Evolutionary conservation across 768 basidiomycete genomes (phyloP), one percentile per base, ranked within the genome.

Genomic region (Suillus fuscotomentosus): DNA sequence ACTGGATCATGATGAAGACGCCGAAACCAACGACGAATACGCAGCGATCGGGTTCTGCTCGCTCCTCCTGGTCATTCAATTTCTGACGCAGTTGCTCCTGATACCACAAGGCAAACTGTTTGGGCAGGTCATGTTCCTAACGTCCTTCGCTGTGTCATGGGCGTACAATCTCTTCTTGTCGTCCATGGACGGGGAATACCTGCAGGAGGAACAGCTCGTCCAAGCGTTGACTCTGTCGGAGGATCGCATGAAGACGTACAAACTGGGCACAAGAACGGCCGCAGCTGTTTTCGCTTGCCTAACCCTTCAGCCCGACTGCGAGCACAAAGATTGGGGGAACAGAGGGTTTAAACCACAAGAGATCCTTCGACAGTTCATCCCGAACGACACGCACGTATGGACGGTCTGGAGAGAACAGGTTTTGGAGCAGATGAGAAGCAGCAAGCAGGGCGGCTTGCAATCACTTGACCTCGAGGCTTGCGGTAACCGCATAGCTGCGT

Each of bases 101-200:
- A 64, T 70, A 24, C 71, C 71, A 5, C 71, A 71, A 57, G 65
- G 69, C 31, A 60, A 22, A 11, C 66, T 72, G 6, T 71, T 72
- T 31, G 71, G 71, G 3, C 71, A 72, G 63, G 62, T 69, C 41
- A 64, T 72, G 66, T 72, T 72, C 63, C 61, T 72, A 20, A n/a
- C 57, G 6, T 62, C 69, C 20, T 64, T 72, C 34, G 71, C 62
- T 45, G 62, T 63, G 2, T 71, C 71, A 9, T 72, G 71, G 71
- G 45, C 51, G 6, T 70, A 72, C 64, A 72, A 72, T 51, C 61
- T 63, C 11, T 71, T 64, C 57, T 62, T 72, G 17, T 66, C 70
- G 17, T 67, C 65, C 17, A 70, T 81, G 76, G 78, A 80, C 43
- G 62, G 47, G 14, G 59, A 61, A 13, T 45, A 45, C 27, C 41